Evolutionary conservation across 345 rosid genomes (phyloP).

Genomic region (Linum usitatissimum): DNA sequence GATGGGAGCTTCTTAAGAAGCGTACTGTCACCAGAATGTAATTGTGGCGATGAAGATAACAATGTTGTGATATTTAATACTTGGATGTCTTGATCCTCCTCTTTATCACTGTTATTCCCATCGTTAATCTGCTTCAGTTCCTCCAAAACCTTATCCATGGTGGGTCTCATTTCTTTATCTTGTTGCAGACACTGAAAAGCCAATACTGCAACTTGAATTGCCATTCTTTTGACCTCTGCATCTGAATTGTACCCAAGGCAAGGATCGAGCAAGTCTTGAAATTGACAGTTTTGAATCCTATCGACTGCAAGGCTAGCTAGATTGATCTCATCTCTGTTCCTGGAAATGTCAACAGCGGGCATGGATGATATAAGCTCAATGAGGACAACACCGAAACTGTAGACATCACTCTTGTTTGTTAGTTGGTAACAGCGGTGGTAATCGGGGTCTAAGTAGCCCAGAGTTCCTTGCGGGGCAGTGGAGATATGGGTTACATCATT

Average conservation of each 20-base stretch:
- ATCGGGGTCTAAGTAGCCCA: neutral
- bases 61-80: neutral
- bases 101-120: neutral
- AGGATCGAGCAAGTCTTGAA: neutral
- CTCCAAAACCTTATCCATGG: neutral
- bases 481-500: constrained; percentile 1
- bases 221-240: neutral
- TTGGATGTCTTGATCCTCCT: neutral
- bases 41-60: neutral
- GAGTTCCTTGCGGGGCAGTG: constrained; percentile 4
- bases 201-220: neutral
- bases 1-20: constrained; percentile 1
- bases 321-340: constrained; percentile 4
- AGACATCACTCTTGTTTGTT: constrained; percentile 1
- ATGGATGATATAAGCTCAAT: constrained; percentile 3
- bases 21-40: neutral
- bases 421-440: constrained; percentile 6
- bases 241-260: neutral
- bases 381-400: constrained; percentile 4
- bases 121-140: neutral
- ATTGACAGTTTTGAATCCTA: neutral
- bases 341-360: constrained; percentile 2
- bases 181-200: constrained; percentile 6
- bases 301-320: neutral
- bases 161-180: constrained; percentile 1